Evolutionary conservation across 208 protist genomes (phyloP).

Genomic region (Novymonas esmeraldas): DNA sequence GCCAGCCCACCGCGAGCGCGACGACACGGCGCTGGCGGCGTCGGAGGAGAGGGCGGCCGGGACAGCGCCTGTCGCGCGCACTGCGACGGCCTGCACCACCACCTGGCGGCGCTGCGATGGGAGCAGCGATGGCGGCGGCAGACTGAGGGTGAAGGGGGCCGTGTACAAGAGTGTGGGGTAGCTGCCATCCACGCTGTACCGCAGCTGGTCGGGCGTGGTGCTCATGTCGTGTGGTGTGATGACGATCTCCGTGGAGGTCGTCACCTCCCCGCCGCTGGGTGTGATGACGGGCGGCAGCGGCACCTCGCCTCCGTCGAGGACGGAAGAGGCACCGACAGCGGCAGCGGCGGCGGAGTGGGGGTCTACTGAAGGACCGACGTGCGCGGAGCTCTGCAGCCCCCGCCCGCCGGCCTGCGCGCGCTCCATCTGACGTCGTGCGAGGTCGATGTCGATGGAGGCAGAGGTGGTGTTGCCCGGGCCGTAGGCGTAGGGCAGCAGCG

Average conservation of each 20-base stretch:
- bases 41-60: background rate
- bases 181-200: slow-evolving; percentile 83
- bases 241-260: slow-evolving; percentile 65
- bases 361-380: slow-evolving; percentile 1
- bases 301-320: background rate
- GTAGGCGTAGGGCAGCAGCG: background rate
- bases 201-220: slow-evolving; percentile 60
- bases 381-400: background rate
- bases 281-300: slow-evolving; percentile 57
- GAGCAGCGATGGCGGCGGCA: slow-evolving; percentile 38
- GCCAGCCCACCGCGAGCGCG: background rate
- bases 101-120: slow-evolving; percentile 33
- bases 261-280: slow-evolving; percentile 66
- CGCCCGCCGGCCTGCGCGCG: background rate
- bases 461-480: background rate
- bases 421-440: slow-evolving; percentile 13
- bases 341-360: background rate
- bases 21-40: background rate
- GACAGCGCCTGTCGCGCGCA: slow-evolving; percentile 22
- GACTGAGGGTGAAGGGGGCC: slow-evolving; percentile 71
- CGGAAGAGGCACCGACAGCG: background rate
- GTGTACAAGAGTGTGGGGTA: slow-evolving; percentile 77
- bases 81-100: slow-evolving; percentile 52
- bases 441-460: slow-evolving; percentile 30
- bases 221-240: slow-evolving; percentile 58